Percentiles rank a stretch among this genome's conserved stretches.
phyloP scores from a whole-genome alignment of 495 filamentous ascomycete species.

The Podospora bellae-mahoneyi region DNA sequence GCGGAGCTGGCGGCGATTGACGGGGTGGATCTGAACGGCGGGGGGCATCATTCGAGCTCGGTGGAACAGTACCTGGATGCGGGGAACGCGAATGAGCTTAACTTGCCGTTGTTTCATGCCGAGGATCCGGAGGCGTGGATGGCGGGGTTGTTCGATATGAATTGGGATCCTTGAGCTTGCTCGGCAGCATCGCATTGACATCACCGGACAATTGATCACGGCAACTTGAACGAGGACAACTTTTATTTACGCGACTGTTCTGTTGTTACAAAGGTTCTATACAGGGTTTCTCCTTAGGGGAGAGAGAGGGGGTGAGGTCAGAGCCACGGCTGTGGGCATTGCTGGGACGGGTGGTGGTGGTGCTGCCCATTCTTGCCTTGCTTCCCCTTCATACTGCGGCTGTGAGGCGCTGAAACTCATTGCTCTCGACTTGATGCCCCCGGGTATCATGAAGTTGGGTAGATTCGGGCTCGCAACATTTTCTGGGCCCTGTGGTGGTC shows the following conservation, averaged over 20 bases:
- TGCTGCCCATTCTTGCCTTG: not conserved
- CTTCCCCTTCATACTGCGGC: not conserved
- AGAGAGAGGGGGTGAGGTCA: not conserved
- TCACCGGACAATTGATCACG: not conserved
- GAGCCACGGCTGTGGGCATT: not conserved
- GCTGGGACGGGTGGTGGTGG: constrained; percentile 6
- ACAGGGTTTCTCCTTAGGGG: constrained; percentile 9
- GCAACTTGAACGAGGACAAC: not conserved
- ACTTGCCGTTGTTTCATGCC: constrained; percentile 15
- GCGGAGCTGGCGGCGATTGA: constrained; percentile 14
- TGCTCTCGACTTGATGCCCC: constrained; percentile 16
- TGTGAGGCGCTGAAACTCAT: constrained; percentile 16
- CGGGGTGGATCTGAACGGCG: not conserved
- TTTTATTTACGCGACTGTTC: not conserved
- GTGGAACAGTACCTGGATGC: constrained; percentile 10
- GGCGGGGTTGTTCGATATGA: constrained; percentile 28
- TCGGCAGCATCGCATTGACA: not conserved
- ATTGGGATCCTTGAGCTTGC: constrained; percentile 20
- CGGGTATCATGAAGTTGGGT: constrained; percentile 25
- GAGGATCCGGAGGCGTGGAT: constrained; percentile 28
- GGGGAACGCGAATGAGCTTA: constrained; percentile 11
- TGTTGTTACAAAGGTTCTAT: not conserved
- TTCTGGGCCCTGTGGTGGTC: not conserved
- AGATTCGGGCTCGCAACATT: constrained; percentile 8
- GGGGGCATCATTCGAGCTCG: not conserved